These are phyloP conservation scores for Phragmites australis DNA, from an alignment of 176 grass and related monocot species.

Conservation along the genomic window DNA sequence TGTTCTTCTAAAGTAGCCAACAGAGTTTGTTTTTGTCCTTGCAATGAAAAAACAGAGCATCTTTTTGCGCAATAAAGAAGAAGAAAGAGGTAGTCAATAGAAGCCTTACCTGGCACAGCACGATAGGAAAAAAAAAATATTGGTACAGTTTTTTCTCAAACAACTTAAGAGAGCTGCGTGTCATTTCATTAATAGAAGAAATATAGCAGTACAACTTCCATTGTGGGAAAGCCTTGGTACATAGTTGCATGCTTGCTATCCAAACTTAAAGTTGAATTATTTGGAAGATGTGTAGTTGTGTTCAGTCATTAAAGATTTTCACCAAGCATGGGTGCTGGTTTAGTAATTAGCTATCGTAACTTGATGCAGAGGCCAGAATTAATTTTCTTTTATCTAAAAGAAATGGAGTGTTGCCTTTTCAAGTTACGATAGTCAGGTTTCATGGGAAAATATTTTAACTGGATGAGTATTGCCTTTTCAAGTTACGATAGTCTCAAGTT, in stretches of 20 bases:
- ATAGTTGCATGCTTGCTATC: background rate
- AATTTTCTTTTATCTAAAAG: no score
- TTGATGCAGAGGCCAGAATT: no score
- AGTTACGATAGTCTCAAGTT: background rate
- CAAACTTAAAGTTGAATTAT: background rate
- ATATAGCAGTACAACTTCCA: no score
- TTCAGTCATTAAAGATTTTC: background rate
- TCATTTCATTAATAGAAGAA: no score
- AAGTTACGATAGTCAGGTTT: no score
- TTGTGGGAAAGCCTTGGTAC: background rate
- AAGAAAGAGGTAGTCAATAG: background rate
- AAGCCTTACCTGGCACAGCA: background rate
- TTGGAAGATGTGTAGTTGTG: background rate
- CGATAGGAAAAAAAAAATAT: background rate
- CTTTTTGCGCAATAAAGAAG: background rate
- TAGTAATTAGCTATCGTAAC: no score
- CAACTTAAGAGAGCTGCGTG: no score
- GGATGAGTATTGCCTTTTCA: no score
- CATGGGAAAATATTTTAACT: no score
- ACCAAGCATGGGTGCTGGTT: no score
- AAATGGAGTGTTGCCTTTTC: no score
- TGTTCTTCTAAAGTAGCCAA: background rate
- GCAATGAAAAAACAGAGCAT: background rate
- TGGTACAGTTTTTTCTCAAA: background rate
- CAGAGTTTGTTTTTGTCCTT: background rate